Evolutionary conservation across 2,329 filamentous ascomycete species (phyloP).

Genomic region (Penicillium sp.): DNA sequence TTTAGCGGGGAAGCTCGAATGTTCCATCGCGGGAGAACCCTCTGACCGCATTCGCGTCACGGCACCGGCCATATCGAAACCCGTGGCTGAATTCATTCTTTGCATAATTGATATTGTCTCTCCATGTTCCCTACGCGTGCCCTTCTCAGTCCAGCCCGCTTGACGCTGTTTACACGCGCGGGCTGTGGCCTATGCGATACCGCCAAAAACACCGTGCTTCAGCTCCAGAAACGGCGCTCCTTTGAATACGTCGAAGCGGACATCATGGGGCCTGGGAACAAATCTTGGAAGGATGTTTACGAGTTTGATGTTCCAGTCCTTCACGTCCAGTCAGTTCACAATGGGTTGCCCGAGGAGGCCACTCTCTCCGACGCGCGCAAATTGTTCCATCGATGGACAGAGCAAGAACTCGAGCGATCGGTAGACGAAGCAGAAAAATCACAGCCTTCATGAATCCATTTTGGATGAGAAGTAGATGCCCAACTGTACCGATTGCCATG

Average conservation of each 20-base stretch:
- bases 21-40: constrained; percentile 32
- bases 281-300: constrained; percentile 59
- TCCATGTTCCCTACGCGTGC: constrained; percentile 32
- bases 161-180: constrained; percentile 61
- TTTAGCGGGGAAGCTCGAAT: constrained; percentile 41
- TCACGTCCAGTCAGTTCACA: constrained; percentile 51
- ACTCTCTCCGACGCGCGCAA: constrained; percentile 60
- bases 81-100: neutral
- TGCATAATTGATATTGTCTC: neutral
- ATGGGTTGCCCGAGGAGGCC: constrained; percentile 45
- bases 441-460: neutral
- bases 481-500: neutral
- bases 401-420: constrained; percentile 53
- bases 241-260: constrained; percentile 59
- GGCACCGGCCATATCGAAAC: neutral
- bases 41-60: constrained; percentile 12
- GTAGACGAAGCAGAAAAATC: constrained; percentile 50
- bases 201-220: constrained; percentile 56
- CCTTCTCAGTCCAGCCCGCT: constrained; percentile 37
- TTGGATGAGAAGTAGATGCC: neutral
- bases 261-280: constrained; percentile 54
- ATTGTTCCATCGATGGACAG: constrained; percentile 62
- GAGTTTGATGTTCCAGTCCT: constrained; percentile 65
- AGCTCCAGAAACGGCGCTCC: constrained; percentile 51
- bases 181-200: constrained; percentile 60